Evolutionary conservation across 495 filamentous ascomycete species (phyloP).

Genomic region (Amniculicola lignicola): DNA sequence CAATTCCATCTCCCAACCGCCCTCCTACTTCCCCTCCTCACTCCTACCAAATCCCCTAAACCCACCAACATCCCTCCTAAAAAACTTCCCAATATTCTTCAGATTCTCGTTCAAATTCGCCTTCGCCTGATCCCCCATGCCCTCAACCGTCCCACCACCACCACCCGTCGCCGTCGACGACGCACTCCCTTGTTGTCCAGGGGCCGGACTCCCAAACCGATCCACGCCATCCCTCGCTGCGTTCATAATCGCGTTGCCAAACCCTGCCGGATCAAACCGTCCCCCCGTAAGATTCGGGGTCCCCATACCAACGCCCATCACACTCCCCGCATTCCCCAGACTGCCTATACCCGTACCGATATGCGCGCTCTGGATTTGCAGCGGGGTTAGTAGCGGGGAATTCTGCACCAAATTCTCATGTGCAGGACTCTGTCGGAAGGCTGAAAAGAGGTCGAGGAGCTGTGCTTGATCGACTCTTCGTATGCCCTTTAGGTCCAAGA

Average conservation of each 20-base stretch:
- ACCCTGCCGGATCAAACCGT: slow-evolving; percentile 72
- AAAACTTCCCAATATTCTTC: slow-evolving; percentile 94
- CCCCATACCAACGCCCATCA: slow-evolving; percentile 32
- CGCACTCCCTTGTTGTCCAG: slow-evolving; percentile 34
- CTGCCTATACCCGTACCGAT: slow-evolving; percentile 44
- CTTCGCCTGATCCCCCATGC: slow-evolving; percentile 32
- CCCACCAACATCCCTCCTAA: slow-evolving; percentile 79
- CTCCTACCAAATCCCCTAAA: slow-evolving; percentile 59
- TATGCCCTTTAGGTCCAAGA: slow-evolving; percentile 90
- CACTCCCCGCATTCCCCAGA: slow-evolving; percentile 42
- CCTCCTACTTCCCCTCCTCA: slow-evolving; percentile 29
- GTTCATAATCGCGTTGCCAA: slow-evolving; percentile 68
- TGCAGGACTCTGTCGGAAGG: slow-evolving; percentile 64
- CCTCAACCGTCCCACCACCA: slow-evolving; percentile 3
- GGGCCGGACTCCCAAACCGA: slow-evolving; percentile 66
- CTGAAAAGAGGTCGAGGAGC: slow-evolving; percentile 83
- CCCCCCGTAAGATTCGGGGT: slow-evolving; percentile 42
- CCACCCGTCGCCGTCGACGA: slow-evolving; percentile 18
- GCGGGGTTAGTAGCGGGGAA: slow-evolving; percentile 60
- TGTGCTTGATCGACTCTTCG: slow-evolving; percentile 63
- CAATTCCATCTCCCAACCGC: no score
- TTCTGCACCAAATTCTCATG: slow-evolving; percentile 56
- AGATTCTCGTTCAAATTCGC: slow-evolving; percentile 82
- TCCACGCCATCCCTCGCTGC: slow-evolving; percentile 90
- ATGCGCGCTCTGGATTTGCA: slow-evolving; percentile 45